phyloP scores from a whole-genome alignment of 2,329 filamentous ascomycete genomes.

The Penicillium sp. region DNA sequence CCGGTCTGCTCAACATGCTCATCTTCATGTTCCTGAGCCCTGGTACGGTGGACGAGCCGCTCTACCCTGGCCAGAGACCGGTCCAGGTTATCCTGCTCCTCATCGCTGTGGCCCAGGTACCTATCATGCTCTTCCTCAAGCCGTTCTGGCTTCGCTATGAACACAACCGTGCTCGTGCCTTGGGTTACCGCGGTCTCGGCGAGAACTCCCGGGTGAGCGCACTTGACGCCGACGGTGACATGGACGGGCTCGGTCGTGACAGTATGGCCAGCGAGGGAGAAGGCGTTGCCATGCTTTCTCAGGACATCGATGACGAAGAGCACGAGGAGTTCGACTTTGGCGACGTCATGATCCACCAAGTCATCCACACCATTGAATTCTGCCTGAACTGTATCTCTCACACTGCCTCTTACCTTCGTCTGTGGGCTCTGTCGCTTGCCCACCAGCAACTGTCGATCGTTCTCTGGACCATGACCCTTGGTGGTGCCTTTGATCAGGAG shows the following conservation, averaged over 20 bases:
- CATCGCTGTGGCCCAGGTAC: conserved; percentile 76
- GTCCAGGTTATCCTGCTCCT: conserved; percentile 73
- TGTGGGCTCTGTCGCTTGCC: conserved; percentile 93
- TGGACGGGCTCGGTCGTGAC: conserved; percentile 54
- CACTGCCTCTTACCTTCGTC: conserved; percentile 94
- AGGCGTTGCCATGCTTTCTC: conserved; percentile 76
- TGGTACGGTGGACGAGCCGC: conserved; percentile 56
- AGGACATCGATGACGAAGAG: conserved; percentile 69
- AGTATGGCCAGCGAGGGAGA: conserved; percentile 69
- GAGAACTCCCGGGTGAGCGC: conserved; percentile 82
- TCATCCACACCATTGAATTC: conserved; percentile 99
- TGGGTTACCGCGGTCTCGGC: conserved; percentile 87
- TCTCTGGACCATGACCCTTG: conserved; percentile 92
- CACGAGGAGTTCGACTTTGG: conserved; percentile 96
- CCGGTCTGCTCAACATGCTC: conserved; percentile 92
- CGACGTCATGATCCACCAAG: conserved; percentile 96
- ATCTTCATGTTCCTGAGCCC: conserved; percentile 99
- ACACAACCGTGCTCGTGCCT: conserved; percentile 75
- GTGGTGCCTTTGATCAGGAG: conserved; percentile 57
- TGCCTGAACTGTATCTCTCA: conserved; percentile 98
- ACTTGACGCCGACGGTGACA: conserved; percentile 76
- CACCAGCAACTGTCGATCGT: conserved; percentile 96
- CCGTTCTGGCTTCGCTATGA: conserved; percentile 90
- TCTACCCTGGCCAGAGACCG: conserved; percentile 67
- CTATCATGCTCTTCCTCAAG: conserved; percentile 85